Evolutionary conservation across 2,329 filamentous ascomycete species (phyloP).

Genomic region (Cladophialophora psammophila): DNA sequence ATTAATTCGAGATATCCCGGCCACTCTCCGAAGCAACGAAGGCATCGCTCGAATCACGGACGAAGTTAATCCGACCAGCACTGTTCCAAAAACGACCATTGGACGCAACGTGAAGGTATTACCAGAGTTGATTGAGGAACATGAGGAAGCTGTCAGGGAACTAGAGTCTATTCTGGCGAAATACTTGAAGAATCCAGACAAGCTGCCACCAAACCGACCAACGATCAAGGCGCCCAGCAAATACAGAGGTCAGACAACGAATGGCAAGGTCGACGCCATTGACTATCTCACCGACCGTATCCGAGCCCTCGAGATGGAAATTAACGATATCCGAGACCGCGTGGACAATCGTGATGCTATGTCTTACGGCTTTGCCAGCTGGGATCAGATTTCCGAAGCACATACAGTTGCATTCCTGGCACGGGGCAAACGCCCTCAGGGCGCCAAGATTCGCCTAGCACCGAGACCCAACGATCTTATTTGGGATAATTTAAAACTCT

Average conservation of each 20-base stretch:
- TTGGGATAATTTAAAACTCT: slow-evolving; percentile 88
- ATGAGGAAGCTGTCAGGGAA: slow-evolving; percentile 79
- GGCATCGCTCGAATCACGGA: slow-evolving; percentile 86
- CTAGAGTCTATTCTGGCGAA: slow-evolving; percentile 85
- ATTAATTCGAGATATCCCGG: slow-evolving; percentile 82
- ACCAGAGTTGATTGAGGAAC: slow-evolving; percentile 82
- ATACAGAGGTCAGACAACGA: slow-evolving; percentile 72
- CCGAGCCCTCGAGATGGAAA: slow-evolving; percentile 78
- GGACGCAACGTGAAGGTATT: slow-evolving; percentile 92
- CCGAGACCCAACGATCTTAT: slow-evolving; percentile 91
- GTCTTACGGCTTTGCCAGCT: slow-evolving; percentile 93
- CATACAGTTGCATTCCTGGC: slow-evolving; percentile 85
- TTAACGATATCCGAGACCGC: slow-evolving; percentile 79
- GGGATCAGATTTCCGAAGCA: slow-evolving; percentile 84
- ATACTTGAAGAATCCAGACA: slow-evolving; percentile 86
- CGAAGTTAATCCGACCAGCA: slow-evolving; percentile 76
- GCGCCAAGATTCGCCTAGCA: slow-evolving; percentile 78
- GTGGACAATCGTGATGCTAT: slow-evolving; percentile 89
- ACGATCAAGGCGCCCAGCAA: slow-evolving; percentile 71
- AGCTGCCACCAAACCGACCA: slow-evolving; percentile 78
- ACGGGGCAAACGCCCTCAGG: slow-evolving; percentile 80
- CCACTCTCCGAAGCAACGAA: slow-evolving; percentile 79
- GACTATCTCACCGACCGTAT: slow-evolving; percentile 90
- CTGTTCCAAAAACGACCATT: slow-evolving; percentile 79
- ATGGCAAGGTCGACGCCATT: slow-evolving; percentile 88